Conservation (phyloP, 306 rosid species). For the Corylus avellana region DNA sequence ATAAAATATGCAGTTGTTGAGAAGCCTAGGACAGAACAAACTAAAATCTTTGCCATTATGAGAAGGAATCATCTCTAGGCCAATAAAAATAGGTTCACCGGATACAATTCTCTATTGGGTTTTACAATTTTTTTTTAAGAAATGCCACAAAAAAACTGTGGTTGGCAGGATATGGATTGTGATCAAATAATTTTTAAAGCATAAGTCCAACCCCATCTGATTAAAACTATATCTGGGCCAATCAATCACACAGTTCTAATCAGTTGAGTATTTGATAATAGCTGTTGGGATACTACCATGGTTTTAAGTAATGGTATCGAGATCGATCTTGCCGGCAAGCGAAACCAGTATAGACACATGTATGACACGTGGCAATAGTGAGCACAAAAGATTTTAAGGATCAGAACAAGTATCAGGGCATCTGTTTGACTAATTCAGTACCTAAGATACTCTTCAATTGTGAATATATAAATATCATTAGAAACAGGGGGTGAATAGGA, state of each 20-base stretch:
- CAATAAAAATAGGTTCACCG: constrained; percentile 18
- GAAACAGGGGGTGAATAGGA: constrained; percentile 30
- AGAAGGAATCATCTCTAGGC: constrained; percentile 30
- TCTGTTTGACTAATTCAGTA: constrained; percentile 20
- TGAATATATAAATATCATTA: constrained; percentile 15
- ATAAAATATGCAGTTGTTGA: constrained; percentile 18
- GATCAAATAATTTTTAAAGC: not conserved
- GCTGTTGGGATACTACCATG: constrained; percentile 13
- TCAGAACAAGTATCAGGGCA: constrained; percentile 27
- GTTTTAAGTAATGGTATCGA: constrained; percentile 12
- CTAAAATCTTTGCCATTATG: constrained; percentile 26
- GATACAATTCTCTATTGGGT: not conserved
- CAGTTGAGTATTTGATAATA: constrained; percentile 6
- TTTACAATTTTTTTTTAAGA: not conserved
- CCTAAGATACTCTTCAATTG: constrained; percentile 25
- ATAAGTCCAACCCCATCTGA: not conserved
- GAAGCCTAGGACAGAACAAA: constrained; percentile 19
- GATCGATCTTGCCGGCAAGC: constrained; percentile 26
- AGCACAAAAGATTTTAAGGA: constrained; percentile 22
- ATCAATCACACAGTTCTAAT: not conserved
- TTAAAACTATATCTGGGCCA: not conserved
- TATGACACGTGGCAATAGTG: constrained; percentile 12
- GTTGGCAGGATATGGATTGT: constrained; percentile 31
- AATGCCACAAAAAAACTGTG: not conserved
- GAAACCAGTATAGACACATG: constrained; percentile 14